Conservation (phyloP, 2,329 filamentous ascomycete species). For the Hymenoscyphus linearis region DNA sequence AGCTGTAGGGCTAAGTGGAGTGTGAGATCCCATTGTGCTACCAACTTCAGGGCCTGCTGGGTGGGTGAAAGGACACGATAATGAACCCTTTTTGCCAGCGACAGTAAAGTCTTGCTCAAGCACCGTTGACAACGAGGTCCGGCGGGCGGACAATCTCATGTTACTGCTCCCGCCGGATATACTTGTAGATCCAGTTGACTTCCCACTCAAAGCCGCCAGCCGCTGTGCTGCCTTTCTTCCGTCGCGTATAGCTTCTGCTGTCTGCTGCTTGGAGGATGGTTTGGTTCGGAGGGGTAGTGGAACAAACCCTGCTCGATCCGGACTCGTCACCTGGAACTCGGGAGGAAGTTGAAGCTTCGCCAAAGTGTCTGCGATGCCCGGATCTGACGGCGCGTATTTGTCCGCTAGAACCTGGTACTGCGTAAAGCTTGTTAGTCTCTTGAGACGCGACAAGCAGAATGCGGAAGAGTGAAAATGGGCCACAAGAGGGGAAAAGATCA, state of each 20-base stretch:
- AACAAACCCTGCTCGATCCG: conserved; percentile 27
- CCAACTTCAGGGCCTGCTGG: conserved; percentile 17
- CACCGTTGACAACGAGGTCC: conserved; percentile 56
- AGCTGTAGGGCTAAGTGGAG: conserved; percentile 19
- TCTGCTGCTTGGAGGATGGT: conserved; percentile 45
- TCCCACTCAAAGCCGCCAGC: conserved; percentile 43
- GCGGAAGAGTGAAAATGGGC: conserved; percentile 14
- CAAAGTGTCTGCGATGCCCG: conserved; percentile 62
- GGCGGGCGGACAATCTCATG: conserved; percentile 37
- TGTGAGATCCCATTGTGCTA: conserved; percentile 24
- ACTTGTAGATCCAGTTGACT: conserved; percentile 39
- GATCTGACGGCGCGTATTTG: conserved; percentile 60
- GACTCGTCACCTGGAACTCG: conserved; percentile 30
- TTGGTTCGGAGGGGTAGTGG: conserved; percentile 28
- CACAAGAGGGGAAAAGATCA: conserved; percentile 38
- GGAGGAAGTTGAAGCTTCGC: conserved; percentile 61
- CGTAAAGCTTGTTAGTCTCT: conserved; percentile 28
- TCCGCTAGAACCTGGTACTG: conserved; percentile 62
- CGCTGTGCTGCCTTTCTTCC: conserved; percentile 54
- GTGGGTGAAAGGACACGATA: conserved; percentile 73
- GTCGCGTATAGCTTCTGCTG: conserved; percentile 59
- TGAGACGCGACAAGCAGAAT: conserved; percentile 1
- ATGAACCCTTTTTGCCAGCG: conserved; percentile 69
- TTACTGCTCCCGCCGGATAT: conserved; percentile 35
- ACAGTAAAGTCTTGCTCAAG: conserved; percentile 91